These are phyloP conservation scores for Monosporascus sp. DNA, from an alignment of 2,329 filamentous ascomycete species.

Conservation along the genomic window DNA sequence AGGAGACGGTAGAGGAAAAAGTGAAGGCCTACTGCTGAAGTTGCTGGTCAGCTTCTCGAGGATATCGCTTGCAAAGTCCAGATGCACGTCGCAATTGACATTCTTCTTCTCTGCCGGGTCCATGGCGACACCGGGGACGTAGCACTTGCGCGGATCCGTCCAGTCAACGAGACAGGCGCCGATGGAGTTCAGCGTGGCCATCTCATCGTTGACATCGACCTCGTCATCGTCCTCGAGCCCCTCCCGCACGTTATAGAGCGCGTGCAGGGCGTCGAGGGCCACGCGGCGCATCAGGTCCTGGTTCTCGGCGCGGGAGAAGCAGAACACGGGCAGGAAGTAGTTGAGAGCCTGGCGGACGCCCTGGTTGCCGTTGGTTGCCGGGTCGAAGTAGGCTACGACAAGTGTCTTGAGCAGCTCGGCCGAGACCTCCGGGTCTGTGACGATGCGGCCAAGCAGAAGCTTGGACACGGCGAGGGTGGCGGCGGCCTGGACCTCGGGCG, in stretches of 20 bases:
- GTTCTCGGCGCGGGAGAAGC: slow-evolving; percentile 77
- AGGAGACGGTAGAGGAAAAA: background rate
- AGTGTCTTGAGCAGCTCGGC: slow-evolving; percentile 78
- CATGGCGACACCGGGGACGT: slow-evolving; percentile 41
- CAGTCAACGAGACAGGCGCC: slow-evolving; percentile 85
- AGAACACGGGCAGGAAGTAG: slow-evolving; percentile 94
- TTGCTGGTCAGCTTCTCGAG: slow-evolving; percentile 67
- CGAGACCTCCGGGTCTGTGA: slow-evolving; percentile 62
- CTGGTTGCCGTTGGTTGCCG: slow-evolving; percentile 73
- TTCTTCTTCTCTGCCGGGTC: slow-evolving; percentile 54
- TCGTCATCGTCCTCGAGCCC: slow-evolving; percentile 71
- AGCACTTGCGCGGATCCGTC: slow-evolving; percentile 87
- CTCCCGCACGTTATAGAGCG: slow-evolving; percentile 67
- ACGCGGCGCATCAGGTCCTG: slow-evolving; percentile 75
- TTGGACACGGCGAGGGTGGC: slow-evolving; percentile 81
- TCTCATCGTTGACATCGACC: slow-evolving; percentile 67
- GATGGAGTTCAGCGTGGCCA: slow-evolving; percentile 73
- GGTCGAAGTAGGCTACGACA: slow-evolving; percentile 84
- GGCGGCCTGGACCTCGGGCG: slow-evolving; percentile 67
- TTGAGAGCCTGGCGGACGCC: slow-evolving; percentile 79
- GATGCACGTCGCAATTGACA: slow-evolving; percentile 72
- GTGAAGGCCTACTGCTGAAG: slow-evolving; percentile 55
- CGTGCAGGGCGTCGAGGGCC: slow-evolving; percentile 68
- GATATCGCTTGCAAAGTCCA: slow-evolving; percentile 71
- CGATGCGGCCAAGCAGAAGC: slow-evolving; percentile 73